Evolutionary conservation across 805 yeast genomes (phyloP).

Genomic region (Saturnispora gosingensis): DNA sequence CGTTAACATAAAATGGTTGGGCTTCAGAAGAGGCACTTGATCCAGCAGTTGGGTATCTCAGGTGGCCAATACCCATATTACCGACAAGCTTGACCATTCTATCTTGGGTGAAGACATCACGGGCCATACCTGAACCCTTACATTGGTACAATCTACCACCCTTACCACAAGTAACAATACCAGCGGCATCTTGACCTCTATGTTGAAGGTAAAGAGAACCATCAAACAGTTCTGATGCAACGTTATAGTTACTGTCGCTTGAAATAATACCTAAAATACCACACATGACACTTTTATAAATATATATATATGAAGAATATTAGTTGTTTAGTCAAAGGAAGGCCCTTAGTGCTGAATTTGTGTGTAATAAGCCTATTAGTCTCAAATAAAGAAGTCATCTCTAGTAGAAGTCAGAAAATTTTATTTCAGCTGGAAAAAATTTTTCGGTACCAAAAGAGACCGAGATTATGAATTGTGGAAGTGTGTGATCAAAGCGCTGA

Average conservation of each 20-base stretch:
- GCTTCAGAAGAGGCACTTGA: conserved; percentile 94
- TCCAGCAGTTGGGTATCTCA: conserved; percentile 97
- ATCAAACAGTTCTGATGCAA: conserved; percentile 85
- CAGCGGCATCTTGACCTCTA: conserved; percentile 99
- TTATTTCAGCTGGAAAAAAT: not conserved
- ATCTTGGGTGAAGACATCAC: conserved; percentile 85
- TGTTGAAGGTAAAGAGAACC: conserved; percentile 91
- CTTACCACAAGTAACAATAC: conserved; percentile 90
- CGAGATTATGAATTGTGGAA: not conserved
- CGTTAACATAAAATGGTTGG: conserved; percentile 95
- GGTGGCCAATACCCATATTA: conserved; percentile 89
- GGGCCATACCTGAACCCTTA: conserved; percentile 98
- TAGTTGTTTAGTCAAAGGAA: not conserved
- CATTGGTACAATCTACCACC: conserved; percentile 94
- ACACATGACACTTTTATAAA: conserved; percentile 51
- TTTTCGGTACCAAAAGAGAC: not conserved
- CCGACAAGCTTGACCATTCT: conserved; percentile 79
- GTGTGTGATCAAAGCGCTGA: no score
- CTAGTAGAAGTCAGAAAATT: not conserved
- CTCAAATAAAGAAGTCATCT: not conserved
- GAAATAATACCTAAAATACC: conserved; percentile 86
- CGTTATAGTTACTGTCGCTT: conserved; percentile 62
- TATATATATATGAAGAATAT: not conserved
- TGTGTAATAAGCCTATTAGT: not conserved
- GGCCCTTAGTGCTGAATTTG: not conserved